Conservation (phyloP, 1,284 basidiomycete genomes). For the Stygiomarasmius scandens region DNA sequence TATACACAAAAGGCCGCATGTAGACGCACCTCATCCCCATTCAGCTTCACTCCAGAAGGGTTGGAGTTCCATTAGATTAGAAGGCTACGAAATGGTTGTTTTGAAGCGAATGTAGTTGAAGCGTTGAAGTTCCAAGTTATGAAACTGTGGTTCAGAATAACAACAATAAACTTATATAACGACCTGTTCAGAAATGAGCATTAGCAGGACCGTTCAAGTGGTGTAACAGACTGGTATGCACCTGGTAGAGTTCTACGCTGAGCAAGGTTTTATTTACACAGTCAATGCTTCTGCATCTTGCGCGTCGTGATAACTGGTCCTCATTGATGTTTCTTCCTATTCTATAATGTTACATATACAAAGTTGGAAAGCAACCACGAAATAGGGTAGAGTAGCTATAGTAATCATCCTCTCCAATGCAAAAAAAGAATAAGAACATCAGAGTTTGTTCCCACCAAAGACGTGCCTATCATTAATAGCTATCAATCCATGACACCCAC, state of each 20-base stretch:
- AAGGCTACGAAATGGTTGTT: neutral
- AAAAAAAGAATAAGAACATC: no score
- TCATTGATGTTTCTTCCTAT: no score
- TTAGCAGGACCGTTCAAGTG: no score
- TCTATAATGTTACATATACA: no score
- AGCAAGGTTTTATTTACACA: neutral
- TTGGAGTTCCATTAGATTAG: neutral
- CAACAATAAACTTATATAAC: no score
- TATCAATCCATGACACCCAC: neutral
- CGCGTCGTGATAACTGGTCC: neutral
- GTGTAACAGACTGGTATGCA: neutral
- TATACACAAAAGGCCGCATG: neutral
- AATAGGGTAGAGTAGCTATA: neutral
- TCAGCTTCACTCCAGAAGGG: neutral
- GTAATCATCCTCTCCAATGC: no score
- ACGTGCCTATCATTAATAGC: neutral
- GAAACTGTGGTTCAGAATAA: no score
- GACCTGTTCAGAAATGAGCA: no score
- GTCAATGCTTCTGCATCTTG: neutral
- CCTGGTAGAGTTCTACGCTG: neutral
- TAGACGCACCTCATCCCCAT: slow-evolving; percentile 2
- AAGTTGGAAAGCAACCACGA: neutral
- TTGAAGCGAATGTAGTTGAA: no score
- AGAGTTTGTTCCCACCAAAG: neutral
- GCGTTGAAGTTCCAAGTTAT: no score